These are phyloP conservation scores for Monilinia fructicola DNA, from an alignment of 2,329 filamentous ascomycete species.

Conservation along the genomic window DNA sequence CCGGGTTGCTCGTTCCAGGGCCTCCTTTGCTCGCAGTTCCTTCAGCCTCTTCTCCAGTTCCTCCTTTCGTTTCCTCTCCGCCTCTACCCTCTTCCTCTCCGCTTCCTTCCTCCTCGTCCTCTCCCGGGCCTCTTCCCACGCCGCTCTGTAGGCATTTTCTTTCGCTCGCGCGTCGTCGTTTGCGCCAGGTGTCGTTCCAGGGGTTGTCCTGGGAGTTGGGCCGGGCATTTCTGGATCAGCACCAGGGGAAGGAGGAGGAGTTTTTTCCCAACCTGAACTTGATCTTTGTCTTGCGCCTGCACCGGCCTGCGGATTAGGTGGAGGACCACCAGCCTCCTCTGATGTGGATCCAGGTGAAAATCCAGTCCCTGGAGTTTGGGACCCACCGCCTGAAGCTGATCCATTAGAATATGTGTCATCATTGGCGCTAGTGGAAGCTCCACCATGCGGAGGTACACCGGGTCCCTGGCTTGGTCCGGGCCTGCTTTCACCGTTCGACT, in stretches of 20 bases:
- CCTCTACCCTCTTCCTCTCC: constrained; percentile 60
- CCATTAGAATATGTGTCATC: constrained; percentile 33
- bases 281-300: constrained; percentile 22
- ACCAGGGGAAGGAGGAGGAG: constrained; percentile 21
- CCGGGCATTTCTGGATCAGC: constrained; percentile 25
- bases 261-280: constrained; percentile 20
- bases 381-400: constrained; percentile 29
- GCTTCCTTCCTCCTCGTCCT: constrained; percentile 67
- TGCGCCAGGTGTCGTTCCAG: constrained; percentile 25
- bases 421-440: constrained; percentile 29
- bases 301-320: constrained; percentile 24
- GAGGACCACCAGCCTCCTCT: constrained; percentile 27
- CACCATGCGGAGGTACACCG: constrained; percentile 26
- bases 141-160: constrained; percentile 44
- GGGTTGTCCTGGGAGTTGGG: constrained; percentile 9
- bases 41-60: constrained; percentile 54
- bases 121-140: constrained; percentile 69
- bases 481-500: constrained; percentile 47
- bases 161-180: constrained; percentile 27
- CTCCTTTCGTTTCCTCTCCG: constrained; percentile 59
- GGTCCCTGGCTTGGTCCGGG: constrained; percentile 35
- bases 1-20: constrained; percentile 43
- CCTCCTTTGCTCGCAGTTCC: constrained; percentile 58
- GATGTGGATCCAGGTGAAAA: constrained; percentile 20
- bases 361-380: constrained; percentile 19